These are phyloP conservation scores for Coffea canephora DNA, from an alignment of 257 asterid species.

Conservation along the genomic window DNA sequence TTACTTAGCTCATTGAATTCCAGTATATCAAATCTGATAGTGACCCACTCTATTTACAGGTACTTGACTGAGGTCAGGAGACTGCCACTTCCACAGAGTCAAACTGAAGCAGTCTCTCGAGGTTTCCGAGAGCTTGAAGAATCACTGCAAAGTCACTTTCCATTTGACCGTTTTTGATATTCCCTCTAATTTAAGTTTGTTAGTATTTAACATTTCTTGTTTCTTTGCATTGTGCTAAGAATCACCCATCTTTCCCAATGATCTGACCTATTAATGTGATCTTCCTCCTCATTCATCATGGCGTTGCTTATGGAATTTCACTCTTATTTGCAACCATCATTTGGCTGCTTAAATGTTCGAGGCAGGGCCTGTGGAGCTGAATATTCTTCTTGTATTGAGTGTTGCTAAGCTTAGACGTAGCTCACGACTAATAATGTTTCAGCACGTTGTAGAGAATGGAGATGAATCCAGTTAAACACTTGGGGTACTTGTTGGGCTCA, in stretches of 20 bases:
- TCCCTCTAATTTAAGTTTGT: neutral
- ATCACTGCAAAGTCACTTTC: conserved; percentile 59
- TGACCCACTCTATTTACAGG: conserved; percentile 28
- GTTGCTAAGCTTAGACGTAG: no score
- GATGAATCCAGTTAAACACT: no score
- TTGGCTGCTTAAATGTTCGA: neutral
- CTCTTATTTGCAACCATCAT: neutral
- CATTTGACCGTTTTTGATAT: conserved; percentile 50
- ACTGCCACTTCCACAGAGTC: conserved; percentile 70
- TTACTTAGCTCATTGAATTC: neutral
- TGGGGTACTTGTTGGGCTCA: no score
- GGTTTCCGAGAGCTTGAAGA: conserved; percentile 92
- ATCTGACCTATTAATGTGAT: neutral
- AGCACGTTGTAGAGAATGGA: no score
- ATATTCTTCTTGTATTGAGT: no score
- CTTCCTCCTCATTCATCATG: neutral
- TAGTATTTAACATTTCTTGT: neutral
- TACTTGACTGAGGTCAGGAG: conserved; percentile 90
- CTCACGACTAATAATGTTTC: no score
- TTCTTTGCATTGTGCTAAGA: neutral
- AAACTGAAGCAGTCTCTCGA: conserved; percentile 73
- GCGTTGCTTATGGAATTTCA: neutral
- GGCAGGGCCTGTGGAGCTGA: no score
- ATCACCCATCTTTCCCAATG: neutral
- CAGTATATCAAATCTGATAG: neutral